Evolutionary conservation across 192 early-diverging fungal species (phyloP), one percentile per base, ranked within the genome.

Genomic region (Entomortierella lignicola): DNA sequence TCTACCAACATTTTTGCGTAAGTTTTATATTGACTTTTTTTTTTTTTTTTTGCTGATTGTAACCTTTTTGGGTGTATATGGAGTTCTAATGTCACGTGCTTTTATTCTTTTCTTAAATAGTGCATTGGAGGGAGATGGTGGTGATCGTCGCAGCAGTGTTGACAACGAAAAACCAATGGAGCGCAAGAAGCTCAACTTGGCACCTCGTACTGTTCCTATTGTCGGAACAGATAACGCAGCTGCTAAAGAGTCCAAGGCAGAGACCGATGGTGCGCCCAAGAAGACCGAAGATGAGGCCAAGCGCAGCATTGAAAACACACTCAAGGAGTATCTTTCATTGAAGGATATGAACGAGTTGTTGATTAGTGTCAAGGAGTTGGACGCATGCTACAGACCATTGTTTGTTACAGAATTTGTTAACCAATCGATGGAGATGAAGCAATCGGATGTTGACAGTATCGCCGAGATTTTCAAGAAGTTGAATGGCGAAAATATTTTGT

Each of bases 281-380:
- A 82, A 66, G 66, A 89, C 86, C 32, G 67, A 88, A 69, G 66
- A 74, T 43, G 70, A 72, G 60, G 70, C 61, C 15, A 54, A 72
- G 69, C 82, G 59, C 18, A 80, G 68, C 50, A 69, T 70, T 51
- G 77, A 83, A 44, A 87, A 90, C 50, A 83, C 89, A 48, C 55
- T 92, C 26, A 71, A 84, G 52, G 92, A 93, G 81, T 95, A 87
- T 69, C 64, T 88, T 54, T 72, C 83, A 10, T 66, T 91, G 39
- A 82, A 81, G 70, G 82, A 84, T 70, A 84, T 89, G 37, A 55
- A 77, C 42, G 94, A 95, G 81, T 73, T 94, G 32, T 68, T 88
- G 48, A 79, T 82, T 53, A 90, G 90, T 66, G 80, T 92, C 58
- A 89, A 93, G 85, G 94, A 94, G 34, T 23, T 81, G 57, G 79